Conservation (phyloP, 202 grass and related monocot genomes). For the Setaria viridis region DNA sequence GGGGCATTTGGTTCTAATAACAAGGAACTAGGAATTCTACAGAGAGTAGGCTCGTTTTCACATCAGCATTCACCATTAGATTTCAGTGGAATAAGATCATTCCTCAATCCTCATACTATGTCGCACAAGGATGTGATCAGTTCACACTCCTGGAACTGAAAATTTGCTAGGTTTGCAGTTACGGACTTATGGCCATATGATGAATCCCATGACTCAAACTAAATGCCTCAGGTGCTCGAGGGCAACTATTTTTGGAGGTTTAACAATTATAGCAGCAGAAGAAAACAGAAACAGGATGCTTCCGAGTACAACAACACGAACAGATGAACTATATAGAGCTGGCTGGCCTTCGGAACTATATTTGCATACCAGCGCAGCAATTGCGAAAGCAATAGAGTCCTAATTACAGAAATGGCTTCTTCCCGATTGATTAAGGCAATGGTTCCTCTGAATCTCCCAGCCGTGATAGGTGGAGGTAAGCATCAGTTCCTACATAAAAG, state of each 20-base stretch:
- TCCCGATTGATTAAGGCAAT: constrained; percentile 57
- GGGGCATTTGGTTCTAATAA: too few species aligned
- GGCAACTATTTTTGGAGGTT: not conserved
- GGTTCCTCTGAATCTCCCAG: constrained; percentile 97
- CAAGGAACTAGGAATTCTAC: not conserved
- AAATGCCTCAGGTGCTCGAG: not conserved
- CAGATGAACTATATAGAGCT: constrained; percentile 35
- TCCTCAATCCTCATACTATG: too few species aligned
- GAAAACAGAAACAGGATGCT: constrained; percentile 10
- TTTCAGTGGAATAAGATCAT: not conserved
- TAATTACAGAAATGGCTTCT: constrained; percentile 44
- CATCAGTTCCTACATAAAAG: constrained; percentile 83
- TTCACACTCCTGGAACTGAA: not conserved
- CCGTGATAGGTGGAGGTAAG: constrained; percentile 94
- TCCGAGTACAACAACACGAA: constrained; percentile 35
- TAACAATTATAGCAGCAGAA: constrained; percentile 2
- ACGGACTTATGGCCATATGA: not conserved
- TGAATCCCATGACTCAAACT: not conserved
- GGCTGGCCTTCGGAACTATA: constrained; percentile 54
- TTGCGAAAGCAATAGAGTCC: constrained; percentile 31
- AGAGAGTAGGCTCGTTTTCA: not conserved
- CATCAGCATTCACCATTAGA: not conserved
- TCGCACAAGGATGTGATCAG: not conserved
- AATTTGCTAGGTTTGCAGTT: not conserved
- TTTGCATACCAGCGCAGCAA: constrained; percentile 56